These are phyloP conservation scores for Diutina sp. DNA, from an alignment of 1,139 yeast species.

Conservation along the genomic window DNA sequence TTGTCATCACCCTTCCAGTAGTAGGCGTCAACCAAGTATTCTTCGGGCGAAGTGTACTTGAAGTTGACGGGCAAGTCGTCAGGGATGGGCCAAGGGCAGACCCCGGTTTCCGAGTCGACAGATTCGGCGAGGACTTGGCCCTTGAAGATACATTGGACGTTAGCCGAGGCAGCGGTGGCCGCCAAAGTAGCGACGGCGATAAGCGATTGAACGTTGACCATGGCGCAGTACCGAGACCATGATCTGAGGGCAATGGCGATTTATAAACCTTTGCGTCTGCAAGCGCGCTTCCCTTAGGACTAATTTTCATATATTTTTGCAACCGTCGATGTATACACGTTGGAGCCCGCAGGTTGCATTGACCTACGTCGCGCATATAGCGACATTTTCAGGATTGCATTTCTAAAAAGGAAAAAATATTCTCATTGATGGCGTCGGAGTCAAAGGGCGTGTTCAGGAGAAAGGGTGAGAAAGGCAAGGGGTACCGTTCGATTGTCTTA, in stretches of 20 bases:
- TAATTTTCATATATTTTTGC: neutral
- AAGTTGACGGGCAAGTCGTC: constrained; percentile 14
- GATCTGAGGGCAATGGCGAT: neutral
- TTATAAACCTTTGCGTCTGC: neutral
- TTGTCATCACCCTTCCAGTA: constrained; percentile 14
- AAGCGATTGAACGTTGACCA: neutral
- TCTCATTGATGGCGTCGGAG: neutral
- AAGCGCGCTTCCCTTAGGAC: neutral
- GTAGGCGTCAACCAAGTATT: constrained; percentile 25
- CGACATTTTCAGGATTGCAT: neutral
- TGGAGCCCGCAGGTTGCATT: neutral
- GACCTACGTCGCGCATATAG: neutral
- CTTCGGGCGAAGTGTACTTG: constrained; percentile 16
- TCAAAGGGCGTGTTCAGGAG: neutral
- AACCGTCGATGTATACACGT: neutral
- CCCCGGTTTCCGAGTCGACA: constrained; percentile 30
- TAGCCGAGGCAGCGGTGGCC: constrained; percentile 11
- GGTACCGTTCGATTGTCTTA: neutral
- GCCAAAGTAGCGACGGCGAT: constrained; percentile 1
- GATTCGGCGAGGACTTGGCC: constrained; percentile 17
- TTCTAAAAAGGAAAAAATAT: neutral
- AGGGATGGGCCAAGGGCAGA: constrained; percentile 27
- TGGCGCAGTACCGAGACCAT: neutral
- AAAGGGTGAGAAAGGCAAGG: neutral
- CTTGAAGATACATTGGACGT: constrained; percentile 26